Evolutionary conservation across 768 basidiomycete species (phyloP), one percentile per base, ranked within the genome.

Genomic region (Xerocomellus dryophilus): DNA sequence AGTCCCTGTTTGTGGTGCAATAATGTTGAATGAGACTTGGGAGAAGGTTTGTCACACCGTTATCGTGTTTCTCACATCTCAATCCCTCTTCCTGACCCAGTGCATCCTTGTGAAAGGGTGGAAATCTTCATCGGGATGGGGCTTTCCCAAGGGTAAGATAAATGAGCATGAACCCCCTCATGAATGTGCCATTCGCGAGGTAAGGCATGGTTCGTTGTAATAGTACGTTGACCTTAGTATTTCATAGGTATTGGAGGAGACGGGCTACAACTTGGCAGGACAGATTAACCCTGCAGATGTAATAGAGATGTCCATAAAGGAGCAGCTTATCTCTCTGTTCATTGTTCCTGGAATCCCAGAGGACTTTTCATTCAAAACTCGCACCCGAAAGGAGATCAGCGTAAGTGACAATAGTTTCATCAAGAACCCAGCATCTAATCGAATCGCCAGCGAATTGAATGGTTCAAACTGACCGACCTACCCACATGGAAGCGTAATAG

Each of bases 101-200:
- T 94, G 92, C 66, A 79, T 99, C n/a, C 81, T 99, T 55, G 97
- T 99, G 54, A 94, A 97, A 72, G 97, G 97, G 7, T 98, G 93
- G 93, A 98, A 97, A 71, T 84, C 92, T 34, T 90, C 88, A 18
- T 90, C 97, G 2, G 92, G 93, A 7, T 99, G 97, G 97, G 89
- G 93, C n/a, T 99, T 98, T 71, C 97, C 97, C 7, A 91, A 96
- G 68, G 97, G 97, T n/a, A 99, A 99, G 74, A 98, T 98, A 70
- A 99, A 99, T 64, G 87, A 95, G 68, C 82, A 89, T 55, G 97
- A 99, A 68, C 83, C 87, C 8, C 81, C 86, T 51, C 79, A 81
- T 45, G 80, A 79, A 50, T 99, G 97, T 71, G 97, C 96, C 3
- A 79, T 90, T 50, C 85, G 97, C 70, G 97, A 99, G 76, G 96